These are phyloP conservation scores for Pulicaria dysenterica DNA, from an alignment of 129 eudicot species.

Conservation along the genomic window DNA sequence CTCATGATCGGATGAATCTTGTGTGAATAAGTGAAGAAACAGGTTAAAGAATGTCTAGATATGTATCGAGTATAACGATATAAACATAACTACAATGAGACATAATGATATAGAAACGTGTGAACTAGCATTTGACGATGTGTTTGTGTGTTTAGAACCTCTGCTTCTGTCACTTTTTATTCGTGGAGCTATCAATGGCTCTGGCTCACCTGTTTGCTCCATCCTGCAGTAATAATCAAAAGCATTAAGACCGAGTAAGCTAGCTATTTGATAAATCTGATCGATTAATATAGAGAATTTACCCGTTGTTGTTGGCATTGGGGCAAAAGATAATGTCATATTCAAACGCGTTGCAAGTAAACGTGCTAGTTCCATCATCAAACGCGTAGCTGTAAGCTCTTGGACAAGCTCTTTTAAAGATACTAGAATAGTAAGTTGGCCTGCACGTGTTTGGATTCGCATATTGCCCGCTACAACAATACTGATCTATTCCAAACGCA, in stretches of 20 bases:
- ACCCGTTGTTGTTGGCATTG: slow-evolving; percentile 52
- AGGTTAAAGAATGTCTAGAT: background rate
- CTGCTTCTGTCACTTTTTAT: slow-evolving; percentile 20
- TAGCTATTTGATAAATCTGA: background rate
- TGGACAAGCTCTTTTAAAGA: slow-evolving; percentile 90
- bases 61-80: slow-evolving; percentile 32
- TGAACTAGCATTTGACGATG: slow-evolving; percentile 44
- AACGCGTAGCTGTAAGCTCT: slow-evolving; percentile 92
- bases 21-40: background rate
- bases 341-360: slow-evolving; percentile 84
- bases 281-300: background rate
- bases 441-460: slow-evolving; percentile 79
- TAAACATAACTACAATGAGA: slow-evolving; percentile 25
- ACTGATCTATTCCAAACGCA: slow-evolving; percentile 78
- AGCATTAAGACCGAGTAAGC: background rate
- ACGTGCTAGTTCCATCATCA: slow-evolving; percentile 94
- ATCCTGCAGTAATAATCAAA: slow-evolving; percentile 45
- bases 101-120: slow-evolving; percentile 31
- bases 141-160: slow-evolving; percentile 23
- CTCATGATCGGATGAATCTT: background rate
- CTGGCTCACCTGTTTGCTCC: slow-evolving; percentile 34
- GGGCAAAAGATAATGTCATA: slow-evolving; percentile 82
- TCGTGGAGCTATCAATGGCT: slow-evolving; percentile 36
- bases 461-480: slow-evolving; percentile 93
- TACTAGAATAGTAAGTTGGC: slow-evolving; percentile 74